phyloP scores from a whole-genome alignment of 129 eudicot species.

The Flaveria ramosissima region DNA sequence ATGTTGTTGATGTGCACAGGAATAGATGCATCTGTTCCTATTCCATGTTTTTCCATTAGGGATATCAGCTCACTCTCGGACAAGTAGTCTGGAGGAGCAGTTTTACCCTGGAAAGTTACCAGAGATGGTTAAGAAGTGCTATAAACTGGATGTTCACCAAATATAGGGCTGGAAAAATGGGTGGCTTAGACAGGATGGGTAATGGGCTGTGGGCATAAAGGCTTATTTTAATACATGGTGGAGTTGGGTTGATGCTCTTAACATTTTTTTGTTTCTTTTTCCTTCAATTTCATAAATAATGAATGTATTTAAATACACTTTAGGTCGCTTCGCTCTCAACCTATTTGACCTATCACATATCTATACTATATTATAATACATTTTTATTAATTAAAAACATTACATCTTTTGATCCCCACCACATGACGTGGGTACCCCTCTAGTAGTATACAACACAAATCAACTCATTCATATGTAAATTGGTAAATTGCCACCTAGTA shows the following conservation, averaged over 20 bases:
- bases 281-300: not conserved
- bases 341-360: not conserved
- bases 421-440: no score
- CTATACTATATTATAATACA: no score
- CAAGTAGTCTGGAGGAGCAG: constrained; percentile 86
- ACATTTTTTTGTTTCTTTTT: not conserved
- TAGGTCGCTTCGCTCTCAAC: not conserved
- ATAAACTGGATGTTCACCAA: not conserved
- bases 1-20: constrained; percentile 94
- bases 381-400: no score
- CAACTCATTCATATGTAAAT: not conserved
- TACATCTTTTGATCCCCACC: no score
- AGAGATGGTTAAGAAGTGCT: constrained; percentile 6
- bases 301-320: not conserved
- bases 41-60: constrained; percentile 90
- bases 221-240: no score
- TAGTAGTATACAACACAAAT: not conserved
- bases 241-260: not conserved
- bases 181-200: not conserved
- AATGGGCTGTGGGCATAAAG: not conserved
- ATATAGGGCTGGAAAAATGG: not conserved
- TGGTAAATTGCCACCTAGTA: not conserved
- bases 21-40: constrained; percentile 96
- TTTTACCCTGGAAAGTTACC: constrained; percentile 58
- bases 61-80: constrained; percentile 92